phyloP scores from a whole-genome alignment of 202 grass and related monocot genomes.

The Dendrocalamus latiflorus region DNA sequence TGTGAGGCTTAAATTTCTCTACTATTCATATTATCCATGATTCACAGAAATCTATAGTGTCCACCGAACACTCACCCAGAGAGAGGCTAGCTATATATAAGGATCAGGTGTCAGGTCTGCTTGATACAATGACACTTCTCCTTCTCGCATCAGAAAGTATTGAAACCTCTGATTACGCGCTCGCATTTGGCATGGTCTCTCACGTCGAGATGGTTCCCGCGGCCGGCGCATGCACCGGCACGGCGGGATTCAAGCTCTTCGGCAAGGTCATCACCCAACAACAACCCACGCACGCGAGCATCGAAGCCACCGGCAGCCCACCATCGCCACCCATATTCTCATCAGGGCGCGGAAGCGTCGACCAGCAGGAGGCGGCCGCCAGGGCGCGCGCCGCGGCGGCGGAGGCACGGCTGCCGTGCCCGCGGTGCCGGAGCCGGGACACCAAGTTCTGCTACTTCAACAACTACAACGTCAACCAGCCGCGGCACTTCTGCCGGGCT shows the following conservation, averaged over 20 bases:
- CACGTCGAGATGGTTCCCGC: constrained; percentile 29
- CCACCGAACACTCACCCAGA: constrained; percentile 1
- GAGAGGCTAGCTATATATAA: constrained; percentile 16
- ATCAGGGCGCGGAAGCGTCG: neutral
- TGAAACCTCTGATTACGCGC: neutral
- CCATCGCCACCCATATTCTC: neutral
- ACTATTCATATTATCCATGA: too few relatives aligned
- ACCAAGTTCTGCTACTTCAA: constrained; percentile 96
- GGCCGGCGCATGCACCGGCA: neutral
- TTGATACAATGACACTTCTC: neutral
- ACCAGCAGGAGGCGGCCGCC: constrained; percentile 24
- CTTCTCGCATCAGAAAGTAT: neutral
- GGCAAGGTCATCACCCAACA: constrained; percentile 54
- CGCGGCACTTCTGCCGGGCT: constrained; percentile 68
- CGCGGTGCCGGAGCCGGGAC: constrained; percentile 69
- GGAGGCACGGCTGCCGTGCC: constrained; percentile 53
- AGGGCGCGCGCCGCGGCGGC: constrained; percentile 32
- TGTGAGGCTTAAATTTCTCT: too few relatives aligned
- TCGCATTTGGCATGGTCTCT: constrained; percentile 25
- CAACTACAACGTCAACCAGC: constrained; percentile 91
- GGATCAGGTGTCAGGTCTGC: neutral
- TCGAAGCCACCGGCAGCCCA: neutral
- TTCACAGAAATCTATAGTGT: neutral
- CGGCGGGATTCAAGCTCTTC: constrained; percentile 62
- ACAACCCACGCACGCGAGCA: neutral